phyloP scores from a whole-genome alignment of 805 yeast species.

The Kockiozyma suomiensis region DNA sequence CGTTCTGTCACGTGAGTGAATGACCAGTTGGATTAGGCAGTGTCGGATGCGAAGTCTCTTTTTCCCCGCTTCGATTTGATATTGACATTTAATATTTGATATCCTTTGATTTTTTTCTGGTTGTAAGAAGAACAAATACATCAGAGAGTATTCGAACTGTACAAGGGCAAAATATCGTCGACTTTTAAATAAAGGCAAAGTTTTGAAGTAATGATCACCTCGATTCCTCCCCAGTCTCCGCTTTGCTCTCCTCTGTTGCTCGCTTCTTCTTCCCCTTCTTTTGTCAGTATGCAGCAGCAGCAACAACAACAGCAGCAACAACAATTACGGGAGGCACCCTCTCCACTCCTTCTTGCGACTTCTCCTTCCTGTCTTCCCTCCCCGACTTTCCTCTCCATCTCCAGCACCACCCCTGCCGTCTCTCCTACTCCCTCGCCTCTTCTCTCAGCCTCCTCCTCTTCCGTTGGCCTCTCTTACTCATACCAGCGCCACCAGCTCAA shows the following conservation, averaged over 20 bases:
- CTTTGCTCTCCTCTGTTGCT: slow-evolving; percentile 19
- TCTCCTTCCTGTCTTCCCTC: slow-evolving; percentile 18
- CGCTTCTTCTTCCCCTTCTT: slow-evolving; percentile 2
- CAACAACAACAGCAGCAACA: background rate
- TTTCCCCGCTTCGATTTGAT: background rate
- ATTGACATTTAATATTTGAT: background rate
- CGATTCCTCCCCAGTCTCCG: slow-evolving; percentile 16
- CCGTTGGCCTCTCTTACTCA: background rate
- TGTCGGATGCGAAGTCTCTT: background rate
- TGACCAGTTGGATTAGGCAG: background rate
- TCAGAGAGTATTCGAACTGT: too few species aligned
- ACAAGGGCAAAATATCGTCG: too few species aligned
- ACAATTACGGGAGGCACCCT: slow-evolving; percentile 20
- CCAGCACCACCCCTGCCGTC: slow-evolving; percentile 4
- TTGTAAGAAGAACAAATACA: too few species aligned
- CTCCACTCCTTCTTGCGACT: slow-evolving; percentile 24
- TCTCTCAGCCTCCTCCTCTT: slow-evolving; percentile 1
- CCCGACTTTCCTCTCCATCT: slow-evolving; percentile 9
- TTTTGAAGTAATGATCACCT: slow-evolving; percentile 4
- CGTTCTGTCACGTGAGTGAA: background rate
- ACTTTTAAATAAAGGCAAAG: too few species aligned
- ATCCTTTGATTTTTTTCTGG: background rate
- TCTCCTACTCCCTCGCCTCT: slow-evolving; percentile 19
- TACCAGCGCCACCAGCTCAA: slow-evolving; percentile 15
- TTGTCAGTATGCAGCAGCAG: background rate